Base-by-base conservation (phyloP, 2,329 filamentous ascomycete genomes). In the Pestalotiopsis sp. region DNA sequence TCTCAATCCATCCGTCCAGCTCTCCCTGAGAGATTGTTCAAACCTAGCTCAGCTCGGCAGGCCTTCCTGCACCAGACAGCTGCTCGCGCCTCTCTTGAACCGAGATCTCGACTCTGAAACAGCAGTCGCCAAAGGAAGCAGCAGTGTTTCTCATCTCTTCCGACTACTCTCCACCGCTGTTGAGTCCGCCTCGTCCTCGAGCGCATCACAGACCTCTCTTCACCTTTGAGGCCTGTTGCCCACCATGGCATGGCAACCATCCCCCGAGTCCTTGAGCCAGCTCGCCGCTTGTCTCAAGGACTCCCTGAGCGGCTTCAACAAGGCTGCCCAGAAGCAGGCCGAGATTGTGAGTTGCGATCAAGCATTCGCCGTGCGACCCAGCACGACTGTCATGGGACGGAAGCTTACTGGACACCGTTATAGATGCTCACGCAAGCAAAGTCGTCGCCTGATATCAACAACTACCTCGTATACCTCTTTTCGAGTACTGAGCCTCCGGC, bases 401-500 rank as follows among this genome's bases (percentile, higher is more conserved):
- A 52, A 52, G 45, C 45, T 36, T 39, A 62, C 31, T 62, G 31
- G 36, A 27, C 59, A 36, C 59, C 31, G 11, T 39, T 45, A 39
- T 66, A 98, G 96, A 97, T 98, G 94, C 93, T 99, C 75, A 87
- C 90, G 73, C 93, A 97, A 83, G 96, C 95, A 70, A 97, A 94
- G 79, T 84, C 86, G 66, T 96, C 93, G 12, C 95, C 95, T 63
- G 95, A 98, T 80, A 93, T 98, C 85, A 95, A 97, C 85, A 98
- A 98, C 83, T 99, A 99, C 81, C 90, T 99, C 59, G 93, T 94
- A 74, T 98, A 93, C 81, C 89, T 99, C 71, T 94, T 97, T 81
- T 94, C 93, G 70, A 94, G 89, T 75, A 80, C 89, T 68, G 86
- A 90, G 72, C 84, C 86, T 65, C 89, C 92, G 61, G 81, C 84